Evolutionary conservation across 306 rosid species (phyloP).

Genomic region (Quillaja saponaria): DNA sequence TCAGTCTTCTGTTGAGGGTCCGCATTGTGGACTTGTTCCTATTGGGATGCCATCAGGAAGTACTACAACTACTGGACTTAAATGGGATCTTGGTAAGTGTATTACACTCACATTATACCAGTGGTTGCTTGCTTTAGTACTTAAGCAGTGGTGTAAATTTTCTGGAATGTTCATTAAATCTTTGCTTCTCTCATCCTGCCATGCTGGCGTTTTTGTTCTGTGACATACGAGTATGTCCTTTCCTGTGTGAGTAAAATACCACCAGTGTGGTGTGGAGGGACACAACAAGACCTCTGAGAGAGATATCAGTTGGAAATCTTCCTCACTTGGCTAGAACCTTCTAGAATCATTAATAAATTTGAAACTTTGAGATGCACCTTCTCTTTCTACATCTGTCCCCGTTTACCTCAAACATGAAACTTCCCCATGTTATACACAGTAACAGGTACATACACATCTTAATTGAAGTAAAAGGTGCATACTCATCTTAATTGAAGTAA

Average conservation of each 20-base stretch:
- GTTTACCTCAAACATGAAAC: no score
- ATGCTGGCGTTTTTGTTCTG: background rate
- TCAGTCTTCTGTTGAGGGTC: slow-evolving; percentile 78
- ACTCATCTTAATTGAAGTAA: no score
- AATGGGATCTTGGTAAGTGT: slow-evolving; percentile 90
- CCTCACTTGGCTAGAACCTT: no score
- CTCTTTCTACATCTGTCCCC: no score
- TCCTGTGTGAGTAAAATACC: background rate
- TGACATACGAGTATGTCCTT: slow-evolving; percentile 1
- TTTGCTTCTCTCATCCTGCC: slow-evolving; percentile 2
- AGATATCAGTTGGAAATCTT: no score
- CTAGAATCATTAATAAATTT: no score
- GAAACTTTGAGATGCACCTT: no score
- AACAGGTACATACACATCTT: no score
- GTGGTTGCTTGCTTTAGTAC: slow-evolving; percentile 15
- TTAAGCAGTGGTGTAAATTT: slow-evolving; percentile 1
- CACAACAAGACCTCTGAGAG: no score
- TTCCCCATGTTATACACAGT: no score
- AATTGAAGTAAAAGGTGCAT: no score
- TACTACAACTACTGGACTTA: slow-evolving; percentile 84
- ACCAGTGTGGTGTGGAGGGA: no score
- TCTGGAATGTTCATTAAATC: background rate
- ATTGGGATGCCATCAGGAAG: slow-evolving; percentile 79
- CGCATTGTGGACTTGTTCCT: slow-evolving; percentile 94
- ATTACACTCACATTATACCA: background rate